Percentiles rank a stretch among this genome's conserved stretches.
Conservation (phyloP, 345 rosid species). For the Turritis glabra region DNA sequence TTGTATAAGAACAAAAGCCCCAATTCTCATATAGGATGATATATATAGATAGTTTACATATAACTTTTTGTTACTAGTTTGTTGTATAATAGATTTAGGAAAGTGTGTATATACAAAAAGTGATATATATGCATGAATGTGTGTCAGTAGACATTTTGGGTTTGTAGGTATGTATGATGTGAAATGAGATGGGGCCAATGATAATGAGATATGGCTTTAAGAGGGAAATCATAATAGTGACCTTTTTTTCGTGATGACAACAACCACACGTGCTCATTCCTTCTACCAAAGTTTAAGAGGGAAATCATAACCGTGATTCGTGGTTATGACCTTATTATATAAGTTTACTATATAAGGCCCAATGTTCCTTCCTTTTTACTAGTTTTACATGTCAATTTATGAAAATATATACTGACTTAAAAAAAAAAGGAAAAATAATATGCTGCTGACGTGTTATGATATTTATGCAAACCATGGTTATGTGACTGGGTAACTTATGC, state of each 20-base stretch:
- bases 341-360: too few species aligned
- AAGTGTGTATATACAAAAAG: slow-evolving; percentile 1
- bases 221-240: slow-evolving; percentile 34
- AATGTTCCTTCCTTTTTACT: too few species aligned
- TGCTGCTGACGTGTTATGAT: too few species aligned
- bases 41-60: background rate
- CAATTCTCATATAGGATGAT: background rate
- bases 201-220: slow-evolving; percentile 26
- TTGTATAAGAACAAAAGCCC: background rate
- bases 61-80: background rate
- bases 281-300: slow-evolving; percentile 19
- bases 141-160: slow-evolving; percentile 25
- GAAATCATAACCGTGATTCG: too few species aligned
- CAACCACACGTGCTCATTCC: slow-evolving; percentile 42
- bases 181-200: slow-evolving; percentile 34
- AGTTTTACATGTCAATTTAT: too few species aligned
- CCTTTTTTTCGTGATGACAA: slow-evolving; percentile 33
- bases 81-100: slow-evolving; percentile 16
- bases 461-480: too few species aligned
- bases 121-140: slow-evolving; percentile 34
- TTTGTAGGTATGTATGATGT: slow-evolving; percentile 36
- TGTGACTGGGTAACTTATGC: too few species aligned
- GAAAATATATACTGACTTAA: too few species aligned
- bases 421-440: too few species aligned
- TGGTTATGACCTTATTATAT: too few species aligned